Evolutionary conservation across 2,329 filamentous ascomycete genomes (phyloP), one percentile per base, ranked within the genome.

Genomic region (Blumeriella jaapii): DNA sequence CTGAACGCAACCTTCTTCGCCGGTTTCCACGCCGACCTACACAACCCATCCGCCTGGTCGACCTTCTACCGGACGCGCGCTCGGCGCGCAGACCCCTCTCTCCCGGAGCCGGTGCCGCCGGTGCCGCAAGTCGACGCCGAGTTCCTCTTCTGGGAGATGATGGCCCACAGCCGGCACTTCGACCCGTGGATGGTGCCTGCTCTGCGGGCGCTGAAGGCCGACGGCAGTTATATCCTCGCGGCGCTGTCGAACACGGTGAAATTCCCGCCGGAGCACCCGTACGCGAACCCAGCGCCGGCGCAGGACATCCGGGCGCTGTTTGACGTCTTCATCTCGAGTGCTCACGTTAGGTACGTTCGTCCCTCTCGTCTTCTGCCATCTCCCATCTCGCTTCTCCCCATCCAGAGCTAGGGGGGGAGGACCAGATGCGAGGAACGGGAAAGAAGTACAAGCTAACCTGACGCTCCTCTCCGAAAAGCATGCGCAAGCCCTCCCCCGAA

Each of bases 171-270:
- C 8, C 67, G 74, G 5, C 59, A 62, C 1, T 76, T 82, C 1
- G 89, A 98, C 55, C 85, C 84, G 3, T 82, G 81, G 66, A 91
- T 96, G 79, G 84, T 74, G 45, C 86, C 87, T 0, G 87, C 87
- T 1, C 62, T 96, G 25, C 61, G 75, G 51, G 73, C 68, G 23
- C 64, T 98, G 39, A 70, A 71, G 40, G 65, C 65, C 3, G 77
- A 69, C 33, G 71, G 74, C 1, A 61, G 64, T 38, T 87, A 78
- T 47, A 67, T 89, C 20, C 59, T 96, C 2, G 89, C 78, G 0
- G 91, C 87, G 1, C 63, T 96, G 45, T 87, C 80, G 49, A 96
- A 98, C 55, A 96, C 91, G 0, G 74, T 91, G 16, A 79, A 85
- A 15, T 95, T 93, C 51, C 89, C 87, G 0, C 65, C 69, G 0